These are phyloP conservation scores for Phlyctochytrium bullatum DNA, from an alignment of 192 early-diverging fungal species.

Conservation along the genomic window DNA sequence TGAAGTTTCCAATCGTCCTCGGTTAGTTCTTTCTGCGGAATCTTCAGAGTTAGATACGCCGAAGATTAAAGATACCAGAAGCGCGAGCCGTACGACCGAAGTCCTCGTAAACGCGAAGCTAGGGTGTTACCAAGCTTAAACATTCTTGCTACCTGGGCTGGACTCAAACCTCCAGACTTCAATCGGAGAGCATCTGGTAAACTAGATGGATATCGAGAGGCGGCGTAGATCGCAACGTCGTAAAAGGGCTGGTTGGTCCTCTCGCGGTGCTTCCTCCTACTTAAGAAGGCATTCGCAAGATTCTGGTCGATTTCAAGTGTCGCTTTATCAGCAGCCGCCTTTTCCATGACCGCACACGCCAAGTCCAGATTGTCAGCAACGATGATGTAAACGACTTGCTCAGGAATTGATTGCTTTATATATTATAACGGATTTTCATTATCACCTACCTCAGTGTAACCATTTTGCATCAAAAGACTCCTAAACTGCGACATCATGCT, in stretches of 20 bases:
- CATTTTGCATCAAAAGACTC: slow-evolving; percentile 68
- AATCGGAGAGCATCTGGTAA: slow-evolving; percentile 86
- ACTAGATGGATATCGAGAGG: slow-evolving; percentile 75
- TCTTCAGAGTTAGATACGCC: too few relatives aligned
- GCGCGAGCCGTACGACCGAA: slow-evolving; percentile 30
- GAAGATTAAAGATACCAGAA: too few relatives aligned
- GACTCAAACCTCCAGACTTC: slow-evolving; percentile 75
- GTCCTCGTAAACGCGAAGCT: slow-evolving; percentile 48
- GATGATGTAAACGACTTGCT: slow-evolving; percentile 79
- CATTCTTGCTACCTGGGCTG: slow-evolving; percentile 51
- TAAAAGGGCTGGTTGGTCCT: slow-evolving; percentile 85
- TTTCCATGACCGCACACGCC: slow-evolving; percentile 91
- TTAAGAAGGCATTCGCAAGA: slow-evolving; percentile 65
- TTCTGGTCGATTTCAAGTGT: slow-evolving; percentile 90
- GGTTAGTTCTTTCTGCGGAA: too few relatives aligned
- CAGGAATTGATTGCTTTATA: slow-evolving; percentile 64
- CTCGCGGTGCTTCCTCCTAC: slow-evolving; percentile 86
- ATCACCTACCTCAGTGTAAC: slow-evolving; percentile 63
- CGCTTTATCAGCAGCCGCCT: slow-evolving; percentile 92
- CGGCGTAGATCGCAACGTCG: slow-evolving; percentile 76
- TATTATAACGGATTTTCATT: background rate
- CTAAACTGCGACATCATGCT: slow-evolving; percentile 76
- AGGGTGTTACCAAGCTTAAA: background rate
- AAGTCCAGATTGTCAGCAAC: slow-evolving; percentile 93
- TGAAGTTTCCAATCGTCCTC: too few relatives aligned